Evolutionary conservation across 2,329 filamentous ascomycete genomes (phyloP).

Genomic region (Acephala macrosclerotiorum): DNA sequence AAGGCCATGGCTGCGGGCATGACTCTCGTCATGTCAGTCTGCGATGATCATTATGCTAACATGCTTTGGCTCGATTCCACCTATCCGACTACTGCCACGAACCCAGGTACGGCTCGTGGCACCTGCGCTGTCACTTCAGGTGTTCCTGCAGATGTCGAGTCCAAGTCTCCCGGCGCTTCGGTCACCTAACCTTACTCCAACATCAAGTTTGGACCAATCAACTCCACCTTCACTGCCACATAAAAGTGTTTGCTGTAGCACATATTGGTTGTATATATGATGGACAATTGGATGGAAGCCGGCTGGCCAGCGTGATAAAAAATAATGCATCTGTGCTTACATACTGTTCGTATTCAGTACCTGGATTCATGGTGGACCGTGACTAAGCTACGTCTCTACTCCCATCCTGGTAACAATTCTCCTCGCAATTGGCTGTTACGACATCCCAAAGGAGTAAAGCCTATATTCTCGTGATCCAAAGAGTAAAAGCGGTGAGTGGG

Average conservation of each 20-base stretch:
- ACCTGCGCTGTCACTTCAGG: slow-evolving; percentile 60
- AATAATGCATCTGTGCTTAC: neutral
- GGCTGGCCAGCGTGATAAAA: neutral
- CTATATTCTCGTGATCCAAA: neutral
- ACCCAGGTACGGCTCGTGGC: slow-evolving; percentile 59
- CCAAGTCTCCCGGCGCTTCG: slow-evolving; percentile 51
- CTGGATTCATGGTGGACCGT: too few relatives aligned
- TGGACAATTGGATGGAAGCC: neutral
- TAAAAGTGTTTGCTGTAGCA: neutral
- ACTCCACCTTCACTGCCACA: slow-evolving; percentile 36
- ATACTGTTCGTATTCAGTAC: neutral
- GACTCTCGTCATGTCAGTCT: slow-evolving; percentile 68
- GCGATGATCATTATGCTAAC: slow-evolving; percentile 63
- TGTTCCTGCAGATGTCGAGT: slow-evolving; percentile 57
- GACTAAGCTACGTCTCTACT: too few relatives aligned
- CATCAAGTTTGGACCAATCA: slow-evolving; percentile 41
- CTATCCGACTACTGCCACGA: slow-evolving; percentile 58
- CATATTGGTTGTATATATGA: slow-evolving; percentile 5
- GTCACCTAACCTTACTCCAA: slow-evolving; percentile 48
- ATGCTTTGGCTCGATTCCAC: slow-evolving; percentile 79
- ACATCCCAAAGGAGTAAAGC: neutral
- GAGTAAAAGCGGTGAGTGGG: neutral
- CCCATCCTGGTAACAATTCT: neutral
- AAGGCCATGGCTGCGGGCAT: slow-evolving; percentile 54
- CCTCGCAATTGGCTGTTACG: neutral